A percentile compares a stretch with the other conserved stretches of the same genome.
Evolutionary conservation across 2,329 filamentous ascomycete species (phyloP).

Genomic region (Stylonectria norvegica): DNA sequence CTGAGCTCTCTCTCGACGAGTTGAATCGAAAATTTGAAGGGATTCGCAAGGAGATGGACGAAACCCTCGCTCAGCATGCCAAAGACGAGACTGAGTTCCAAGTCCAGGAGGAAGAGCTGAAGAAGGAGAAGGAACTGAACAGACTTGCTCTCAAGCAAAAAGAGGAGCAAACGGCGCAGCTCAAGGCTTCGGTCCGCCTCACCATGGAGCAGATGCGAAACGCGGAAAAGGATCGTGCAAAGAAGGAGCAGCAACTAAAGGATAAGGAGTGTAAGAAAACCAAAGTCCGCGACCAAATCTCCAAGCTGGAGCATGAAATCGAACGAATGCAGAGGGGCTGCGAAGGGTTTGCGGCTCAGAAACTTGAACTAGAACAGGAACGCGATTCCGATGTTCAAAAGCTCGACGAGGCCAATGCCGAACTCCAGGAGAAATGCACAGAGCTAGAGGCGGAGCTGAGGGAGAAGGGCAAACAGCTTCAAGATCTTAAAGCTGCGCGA

Average conservation of each 20-base stretch:
- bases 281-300: slow-evolving; percentile 67
- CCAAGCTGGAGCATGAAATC: slow-evolving; percentile 64
- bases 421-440: slow-evolving; percentile 61
- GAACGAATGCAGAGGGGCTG: slow-evolving; percentile 57
- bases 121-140: slow-evolving; percentile 75
- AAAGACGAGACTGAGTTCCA: slow-evolving; percentile 71
- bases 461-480: slow-evolving; percentile 63
- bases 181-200: slow-evolving; percentile 75
- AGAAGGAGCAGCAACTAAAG: slow-evolving; percentile 69
- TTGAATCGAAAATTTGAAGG: slow-evolving; percentile 78
- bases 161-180: slow-evolving; percentile 81
- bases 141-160: slow-evolving; percentile 79
- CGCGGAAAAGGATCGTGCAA: slow-evolving; percentile 72
- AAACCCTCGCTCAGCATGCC: slow-evolving; percentile 64
- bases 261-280: slow-evolving; percentile 66
- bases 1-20: slow-evolving; percentile 67
- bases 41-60: slow-evolving; percentile 80
- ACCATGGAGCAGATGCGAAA: slow-evolving; percentile 79
- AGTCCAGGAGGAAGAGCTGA: slow-evolving; percentile 62
- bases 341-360: slow-evolving; percentile 53
- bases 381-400: slow-evolving; percentile 50
- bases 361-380: slow-evolving; percentile 47
- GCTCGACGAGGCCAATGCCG: slow-evolving; percentile 53
- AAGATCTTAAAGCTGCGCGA: slow-evolving; percentile 67
- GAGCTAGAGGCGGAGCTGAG: slow-evolving; percentile 70